Conservation (phyloP, 495 filamentous ascomycete genomes). For the Saxophila tyrrhenica region DNA sequence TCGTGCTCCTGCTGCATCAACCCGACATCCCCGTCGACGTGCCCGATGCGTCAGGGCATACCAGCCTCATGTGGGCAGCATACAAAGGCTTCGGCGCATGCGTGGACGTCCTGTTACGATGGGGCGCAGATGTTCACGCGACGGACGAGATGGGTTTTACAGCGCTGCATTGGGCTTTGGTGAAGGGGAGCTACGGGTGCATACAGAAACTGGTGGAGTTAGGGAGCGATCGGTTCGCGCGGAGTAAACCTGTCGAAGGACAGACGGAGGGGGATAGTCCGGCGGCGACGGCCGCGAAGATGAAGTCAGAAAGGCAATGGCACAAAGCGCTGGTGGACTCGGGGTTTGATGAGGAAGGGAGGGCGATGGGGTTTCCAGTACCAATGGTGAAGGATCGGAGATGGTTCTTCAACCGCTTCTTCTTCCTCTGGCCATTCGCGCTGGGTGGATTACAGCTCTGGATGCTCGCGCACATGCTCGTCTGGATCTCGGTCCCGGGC, state of each 20-base stretch:
- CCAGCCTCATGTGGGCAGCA: conserved; percentile 93
- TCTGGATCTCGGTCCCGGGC: conserved; percentile 65
- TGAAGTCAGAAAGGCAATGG: conserved; percentile 76
- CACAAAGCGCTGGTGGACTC: conserved; percentile 71
- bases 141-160: conserved; percentile 85
- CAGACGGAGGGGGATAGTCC: conserved; percentile 69
- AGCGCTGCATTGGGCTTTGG: conserved; percentile 90
- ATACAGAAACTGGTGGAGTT: conserved; percentile 90
- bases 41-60: conserved; percentile 78
- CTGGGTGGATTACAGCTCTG: conserved; percentile 57
- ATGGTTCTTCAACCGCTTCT: conserved; percentile 66
- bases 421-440: conserved; percentile 80
- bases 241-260: conserved; percentile 42
- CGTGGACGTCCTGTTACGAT: conserved; percentile 86
- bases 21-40: conserved; percentile 90
- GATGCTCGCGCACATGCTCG: conserved; percentile 60
- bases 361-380: conserved; percentile 47
- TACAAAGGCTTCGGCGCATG: conserved; percentile 89
- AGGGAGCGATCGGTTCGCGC: conserved; percentile 79
- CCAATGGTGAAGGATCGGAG: conserved; percentile 55
- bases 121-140: conserved; percentile 88
- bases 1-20: conserved; percentile 70
- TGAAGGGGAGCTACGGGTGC: conserved; percentile 75
- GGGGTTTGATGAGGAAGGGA: conserved; percentile 72
- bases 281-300: conserved; percentile 69